phyloP scores from a whole-genome alignment of 371 early-diverging fungal species.

The Chytridiales sp. region DNA sequence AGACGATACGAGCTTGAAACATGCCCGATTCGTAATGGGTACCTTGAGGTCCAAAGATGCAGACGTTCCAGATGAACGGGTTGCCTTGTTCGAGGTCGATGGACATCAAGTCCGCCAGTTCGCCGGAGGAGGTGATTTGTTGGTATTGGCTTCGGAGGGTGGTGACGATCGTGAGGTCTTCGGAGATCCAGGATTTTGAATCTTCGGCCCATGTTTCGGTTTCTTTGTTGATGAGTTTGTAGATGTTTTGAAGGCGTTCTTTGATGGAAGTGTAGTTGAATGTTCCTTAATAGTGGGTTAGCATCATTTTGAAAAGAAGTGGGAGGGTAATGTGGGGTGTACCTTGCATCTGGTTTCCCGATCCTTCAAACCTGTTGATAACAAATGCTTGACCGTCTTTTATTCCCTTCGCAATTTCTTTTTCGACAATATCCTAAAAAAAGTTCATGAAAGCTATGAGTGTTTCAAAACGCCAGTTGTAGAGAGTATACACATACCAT shows the following conservation, averaged over 20 bases:
- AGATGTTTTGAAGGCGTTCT: slow-evolving; percentile 43
- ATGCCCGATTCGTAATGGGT: slow-evolving; percentile 57
- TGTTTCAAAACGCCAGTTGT: too few relatives aligned
- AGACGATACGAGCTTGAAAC: slow-evolving; percentile 51
- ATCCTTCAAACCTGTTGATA: slow-evolving; percentile 47
- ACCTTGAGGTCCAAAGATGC: slow-evolving; percentile 48
- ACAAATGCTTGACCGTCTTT: slow-evolving; percentile 39
- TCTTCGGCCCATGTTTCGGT: slow-evolving; percentile 48
- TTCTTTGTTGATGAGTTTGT: slow-evolving; percentile 41
- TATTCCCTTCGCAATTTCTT: slow-evolving; percentile 39
- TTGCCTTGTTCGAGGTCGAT: slow-evolving; percentile 54
- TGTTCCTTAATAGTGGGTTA: slow-evolving; percentile 15
- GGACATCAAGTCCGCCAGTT: slow-evolving; percentile 42
- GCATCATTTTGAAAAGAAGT: neutral
- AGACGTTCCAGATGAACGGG: slow-evolving; percentile 57
- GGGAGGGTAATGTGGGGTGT: neutral
- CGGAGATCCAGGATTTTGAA: slow-evolving; percentile 42
- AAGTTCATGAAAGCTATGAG: neutral
- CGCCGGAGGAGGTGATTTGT: slow-evolving; percentile 49
- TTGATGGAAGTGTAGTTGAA: slow-evolving; percentile 48
- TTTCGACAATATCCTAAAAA: slow-evolving; percentile 41
- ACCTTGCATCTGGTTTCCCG: slow-evolving; percentile 53
- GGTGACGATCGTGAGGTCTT: slow-evolving; percentile 44
- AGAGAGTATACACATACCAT: slow-evolving; percentile 25
- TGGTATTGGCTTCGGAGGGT: slow-evolving; percentile 53